Base-by-base conservation (phyloP, 352 stramenopile species). In the Thalassiosira exigua region DNA sequence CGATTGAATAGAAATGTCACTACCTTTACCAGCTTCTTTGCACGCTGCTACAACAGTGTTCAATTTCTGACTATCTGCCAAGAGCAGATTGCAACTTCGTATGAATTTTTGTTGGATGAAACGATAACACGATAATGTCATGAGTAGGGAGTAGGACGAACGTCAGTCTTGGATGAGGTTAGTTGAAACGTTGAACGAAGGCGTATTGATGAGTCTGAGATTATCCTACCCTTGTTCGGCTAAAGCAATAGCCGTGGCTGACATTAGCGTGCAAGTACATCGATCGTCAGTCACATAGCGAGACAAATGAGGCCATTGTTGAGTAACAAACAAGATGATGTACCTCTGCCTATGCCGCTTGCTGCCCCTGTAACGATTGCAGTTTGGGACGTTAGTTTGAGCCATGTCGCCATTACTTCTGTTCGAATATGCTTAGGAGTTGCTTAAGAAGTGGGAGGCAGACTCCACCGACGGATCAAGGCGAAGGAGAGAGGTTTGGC, bases 341-440 rank as follows among this genome's bases (percentile, higher is more conserved):
- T 22, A 76, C 54, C 42, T 69, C 44, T 58, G 32, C 76, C 76
- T 14, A 90, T 85, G 30, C 84, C 85, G 12, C 73, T 86, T 50
- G 53, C 85, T 53, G 85, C 82, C n/a, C 85, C 85, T 4, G 85
- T 91, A 2, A 91, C 57, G 57, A 88, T 68, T 24, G 79, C 83
- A 57, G 82, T 90, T 76, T 85, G 83, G 46, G 80, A 52, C 14
- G 85, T 69, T 21, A 91, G 53, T 67, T 87, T 86, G 32, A 91
- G 75, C 85, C 85, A 91, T 17, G 46, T 44, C 24, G 53, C 60
- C 36, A 52, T 69, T 27, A 3, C 21, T 17, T 69, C 33, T n/a
- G n/a, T n/a, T n/a, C n/a, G n/a, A n/a, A n/a, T n/a, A n/a, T n/a
- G n/a, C n/a, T n/a, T n/a, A n/a, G n/a, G n/a, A n/a, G n/a, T n/a